Conservation (phyloP, 2,329 filamentous ascomycete genomes). For the Dendryphion nanum region DNA sequence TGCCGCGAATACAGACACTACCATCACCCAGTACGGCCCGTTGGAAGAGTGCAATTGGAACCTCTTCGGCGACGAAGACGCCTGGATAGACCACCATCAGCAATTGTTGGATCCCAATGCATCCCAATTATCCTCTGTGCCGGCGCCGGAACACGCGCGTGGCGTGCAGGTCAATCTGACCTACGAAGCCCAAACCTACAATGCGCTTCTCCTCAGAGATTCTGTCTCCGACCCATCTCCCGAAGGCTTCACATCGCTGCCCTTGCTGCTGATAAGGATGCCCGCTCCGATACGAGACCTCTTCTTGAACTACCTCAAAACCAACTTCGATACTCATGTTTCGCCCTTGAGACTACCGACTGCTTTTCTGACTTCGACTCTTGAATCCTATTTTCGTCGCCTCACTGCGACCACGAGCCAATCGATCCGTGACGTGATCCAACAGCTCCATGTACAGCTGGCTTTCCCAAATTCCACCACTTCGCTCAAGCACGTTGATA, state of each 20-base stretch:
- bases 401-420: slow-evolving; percentile 44
- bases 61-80: slow-evolving; percentile 41
- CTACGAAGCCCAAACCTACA: slow-evolving; percentile 51
- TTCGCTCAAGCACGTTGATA: slow-evolving; percentile 43
- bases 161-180: slow-evolving; percentile 51
- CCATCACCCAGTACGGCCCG: slow-evolving; percentile 46
- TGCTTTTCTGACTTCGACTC: slow-evolving; percentile 43
- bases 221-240: slow-evolving; percentile 27
- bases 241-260: slow-evolving; percentile 46
- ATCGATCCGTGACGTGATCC: slow-evolving; percentile 28
- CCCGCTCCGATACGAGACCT: slow-evolving; percentile 50
- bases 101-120: slow-evolving; percentile 31
- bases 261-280: slow-evolving; percentile 52
- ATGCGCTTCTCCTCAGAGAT: slow-evolving; percentile 50
- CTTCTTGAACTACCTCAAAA: slow-evolving; percentile 49
- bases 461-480: slow-evolving; percentile 28
- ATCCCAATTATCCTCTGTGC: slow-evolving; percentile 18
- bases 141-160: slow-evolving; percentile 25
- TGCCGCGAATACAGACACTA: slow-evolving; percentile 36
- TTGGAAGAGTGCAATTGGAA: slow-evolving; percentile 50
- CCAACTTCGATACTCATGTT: slow-evolving; percentile 52
- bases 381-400: slow-evolving; percentile 59
- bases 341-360: slow-evolving; percentile 46
- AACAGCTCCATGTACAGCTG: slow-evolving; percentile 36
- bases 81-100: slow-evolving; percentile 39